Base-by-base conservation (phyloP, 306 rosid genomes). In the Luffa aegyptiaca region DNA sequence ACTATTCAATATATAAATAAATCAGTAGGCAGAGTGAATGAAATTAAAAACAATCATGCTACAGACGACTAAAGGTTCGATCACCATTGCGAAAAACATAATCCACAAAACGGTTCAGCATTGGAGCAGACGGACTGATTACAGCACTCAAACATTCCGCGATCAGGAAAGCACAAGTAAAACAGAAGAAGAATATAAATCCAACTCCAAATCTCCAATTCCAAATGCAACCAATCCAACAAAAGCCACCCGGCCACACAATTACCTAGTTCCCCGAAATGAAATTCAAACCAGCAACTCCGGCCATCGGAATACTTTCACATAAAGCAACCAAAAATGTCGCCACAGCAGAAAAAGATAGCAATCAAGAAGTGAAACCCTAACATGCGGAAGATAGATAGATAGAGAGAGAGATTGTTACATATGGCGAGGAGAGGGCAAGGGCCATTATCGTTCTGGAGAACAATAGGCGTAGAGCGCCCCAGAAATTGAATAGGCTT, bases 371-470 rank as follows among this genome's bases (percentile, higher is more conserved):
- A 84, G 75, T 86, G 87, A 82, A 82, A 78, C 75, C 49, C 79
- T 53, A 75, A 36, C 33, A 52, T 35, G 57, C 36, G 44, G 59
- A 71, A 75, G 31, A 9, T 4, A 18, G 9, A 36, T 56, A 56
- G 61, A 55, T 55, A 55, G 11, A 64, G 0, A 64, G 18, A 14
- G 18, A 84, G 70, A 80, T 55, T 83, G 78, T 84, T 83, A 96
- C 99, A 96, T 76, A 96, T 96, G 70, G 99, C 98, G 86, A 96
- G 99, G 64, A 96, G 99, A 55, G 99, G 99, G 55, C 99, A 96
- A 36, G 99, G 99, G 80, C 99, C 99, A 88, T 96, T 96, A 85
- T 96, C 99, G 85, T 96, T 96, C 78, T 96, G 99, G 62, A 96
- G 94, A 44, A 96, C 86, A 88, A 96, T 88, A 20, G 99, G 99